Base-by-base conservation (phyloP, 176 grass and related monocot genomes). In the Elymus sibiricus region DNA sequence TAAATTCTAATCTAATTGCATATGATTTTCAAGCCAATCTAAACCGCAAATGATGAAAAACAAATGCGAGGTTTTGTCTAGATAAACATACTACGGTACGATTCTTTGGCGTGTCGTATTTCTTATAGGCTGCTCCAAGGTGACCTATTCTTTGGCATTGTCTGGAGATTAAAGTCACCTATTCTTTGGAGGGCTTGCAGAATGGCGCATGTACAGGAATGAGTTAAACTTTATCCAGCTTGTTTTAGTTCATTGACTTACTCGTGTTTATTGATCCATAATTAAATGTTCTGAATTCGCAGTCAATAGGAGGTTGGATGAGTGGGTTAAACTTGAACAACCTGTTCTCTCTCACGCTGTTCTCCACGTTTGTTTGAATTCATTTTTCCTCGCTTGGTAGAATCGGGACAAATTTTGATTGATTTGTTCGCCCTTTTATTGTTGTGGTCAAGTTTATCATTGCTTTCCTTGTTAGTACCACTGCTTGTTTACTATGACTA, bases 291-390 rank as follows among this genome's bases (percentile, higher is more conserved):
- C 64, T 77, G 29, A 56, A 74, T 17, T 87, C 49, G 47, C 90
- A 98, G 93, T 98, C 86, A 95, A 98, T 82, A 98, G 96, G 83
- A 88, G 93, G 83, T 90, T 95, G 7, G 96, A 98, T 58, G 96
- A 98, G 74, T 95, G 96, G 96, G 96, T 98, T 82, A 95, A 95
- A 84, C 91, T 98, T 68, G 91, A 95, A 69, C 96, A 98, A 92
- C 93, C 95, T 86, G 96, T 95, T 79, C 96, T 37, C 35, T 37
- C 35, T 37, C 35, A 37, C 5, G 35, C 35, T 65, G 42, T 7
- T 72, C 64, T 69, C 53, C 53, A 37, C 5, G 35, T 37, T 37
- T 37, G 38, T 42, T 42, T 40, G n/a, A 79, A 63, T 10, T 2
- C 38, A 11, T 35, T 81, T 73, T 79, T 21, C 70, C 84, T 61